These are phyloP conservation scores for Metschnikowia colocasiae DNA, from an alignment of 805 yeast genomes.

Conservation along the genomic window DNA sequence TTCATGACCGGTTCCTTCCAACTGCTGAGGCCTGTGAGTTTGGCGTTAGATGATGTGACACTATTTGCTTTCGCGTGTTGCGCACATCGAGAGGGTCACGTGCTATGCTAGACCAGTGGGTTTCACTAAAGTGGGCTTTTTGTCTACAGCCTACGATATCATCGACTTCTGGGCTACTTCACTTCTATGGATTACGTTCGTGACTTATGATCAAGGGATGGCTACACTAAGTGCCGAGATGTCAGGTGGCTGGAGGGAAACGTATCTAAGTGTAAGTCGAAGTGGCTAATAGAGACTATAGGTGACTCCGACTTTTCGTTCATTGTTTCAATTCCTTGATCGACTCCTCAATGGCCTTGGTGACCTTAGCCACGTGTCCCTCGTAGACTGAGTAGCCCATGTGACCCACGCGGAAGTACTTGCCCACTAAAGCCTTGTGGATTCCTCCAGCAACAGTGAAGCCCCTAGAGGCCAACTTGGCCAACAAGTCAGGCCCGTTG, in stretches of 20 bases:
- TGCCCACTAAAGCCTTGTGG: conserved; percentile 71
- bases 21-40: not conserved
- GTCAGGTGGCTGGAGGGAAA: not conserved
- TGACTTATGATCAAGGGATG: not conserved
- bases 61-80: conserved; percentile 1
- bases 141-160: not conserved
- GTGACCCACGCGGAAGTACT: conserved; percentile 92
- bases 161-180: too few species aligned
- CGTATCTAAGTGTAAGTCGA: not conserved
- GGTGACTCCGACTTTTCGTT: conserved; percentile 5
- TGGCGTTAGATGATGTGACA: not conserved
- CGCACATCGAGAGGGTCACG: not conserved
- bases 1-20: conserved; percentile 23
- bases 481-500: conserved; percentile 63
- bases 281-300: not conserved
- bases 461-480: conserved; percentile 57
- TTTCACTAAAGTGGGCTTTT: not conserved
- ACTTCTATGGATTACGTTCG: not conserved
- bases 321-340: conserved; percentile 14
- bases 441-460: conserved; percentile 87
- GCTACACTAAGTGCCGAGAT: not conserved
- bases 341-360: conserved; percentile 32
- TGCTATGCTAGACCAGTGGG: not conserved
- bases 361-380: conserved; percentile 37
- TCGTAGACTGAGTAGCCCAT: conserved; percentile 76